Base-by-base conservation (phyloP, 2,329 filamentous ascomycete species). In the Colletotrichum chrysophilum region DNA sequence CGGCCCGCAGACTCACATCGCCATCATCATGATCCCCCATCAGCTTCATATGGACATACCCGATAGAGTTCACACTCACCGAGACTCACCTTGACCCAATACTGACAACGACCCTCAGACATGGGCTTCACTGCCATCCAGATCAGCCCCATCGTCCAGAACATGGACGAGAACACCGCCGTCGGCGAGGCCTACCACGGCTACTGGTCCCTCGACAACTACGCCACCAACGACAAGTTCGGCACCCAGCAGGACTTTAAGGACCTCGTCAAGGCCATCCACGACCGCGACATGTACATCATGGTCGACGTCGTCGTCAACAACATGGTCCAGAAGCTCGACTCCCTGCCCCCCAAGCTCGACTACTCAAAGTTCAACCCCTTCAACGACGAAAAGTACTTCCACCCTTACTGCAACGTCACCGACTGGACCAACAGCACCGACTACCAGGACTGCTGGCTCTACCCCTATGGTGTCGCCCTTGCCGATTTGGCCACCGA, bases 401-500 rank as follows among this genome's bases (percentile, higher is more conserved):
- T 90, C 83, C 92, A 94, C 80, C 56, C 87, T 3, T 90, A 88
- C 80, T 94, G 93, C 82, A 80, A 92, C 68, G 87, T 87, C 72
- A 81, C 93, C 81, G 92, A 91, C 82, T 81, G 82, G 61, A 83
- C 93, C 79, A 85, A 91, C 77, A 85, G 80, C 62, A 84, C 85
- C 79, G 79, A 87, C 76, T 85, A 88, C 78, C 78, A 84, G 75
- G 93, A 92, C 85, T 93, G 92, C 85, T 90, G 89, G 88, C 87
- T 86, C n/a, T 88, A 91, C 26, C 86, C 88, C 1, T 84, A 89
- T 24, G 87, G 86, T 24, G 88, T 91, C n/a, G 86, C 88, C 1
- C 88, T 94, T 2, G 91, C 92, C 0, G 93, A 94, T 77, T 81
- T 94, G 26, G 84, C 90, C 71, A 94, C 93, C 1, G 87, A 89